Evolutionary conservation across 257 asterid species (phyloP), one percentile per base, ranked within the genome.

Genomic region (Voacanga thouarsii): DNA sequence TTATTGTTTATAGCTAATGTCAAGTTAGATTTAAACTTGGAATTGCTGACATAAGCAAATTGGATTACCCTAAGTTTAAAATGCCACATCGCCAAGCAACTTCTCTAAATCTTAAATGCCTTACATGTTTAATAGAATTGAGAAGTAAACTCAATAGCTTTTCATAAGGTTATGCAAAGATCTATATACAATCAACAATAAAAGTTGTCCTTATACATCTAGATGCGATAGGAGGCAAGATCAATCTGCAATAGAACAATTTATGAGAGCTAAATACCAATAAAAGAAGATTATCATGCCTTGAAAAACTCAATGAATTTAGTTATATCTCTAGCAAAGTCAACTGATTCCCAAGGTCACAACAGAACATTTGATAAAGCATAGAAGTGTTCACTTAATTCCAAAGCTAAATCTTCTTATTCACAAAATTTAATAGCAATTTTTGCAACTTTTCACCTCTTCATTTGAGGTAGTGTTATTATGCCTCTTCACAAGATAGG

Each of bases 401-500:
- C n/a, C n/a, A n/a, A n/a, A n/a, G n/a, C n/a, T n/a, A n/a, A n/a
- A n/a, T n/a, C n/a, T n/a, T n/a, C n/a, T n/a, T n/a, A n/a, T n/a
- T n/a, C n/a, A n/a, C n/a, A n/a, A n/a, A n/a, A n/a, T n/a, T n/a
- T n/a, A n/a, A n/a, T n/a, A n/a, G n/a, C n/a, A n/a, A n/a, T n/a
- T n/a, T n/a, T n/a, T n/a, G n/a, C n/a, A n/a, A n/a, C n/a, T n/a
- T n/a, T n/a, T n/a, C n/a, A n/a, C n/a, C n/a, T n/a, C n/a, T n/a
- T n/a, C n/a, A n/a, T n/a, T n/a, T n/a, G n/a, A n/a, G n/a, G n/a
- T n/a, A n/a, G n/a, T n/a, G n/a, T n/a, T n/a, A n/a, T 90, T 94
- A 6, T 96, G 93, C 88, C 88, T 92, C 85, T 92, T 94, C 72
- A 94, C 97, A 55, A 92, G 87, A 83, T 92, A 94, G 16, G 98